Base-by-base conservation (phyloP, 768 basidiomycete genomes). In the Symmetrospora coprosmae region DNA sequence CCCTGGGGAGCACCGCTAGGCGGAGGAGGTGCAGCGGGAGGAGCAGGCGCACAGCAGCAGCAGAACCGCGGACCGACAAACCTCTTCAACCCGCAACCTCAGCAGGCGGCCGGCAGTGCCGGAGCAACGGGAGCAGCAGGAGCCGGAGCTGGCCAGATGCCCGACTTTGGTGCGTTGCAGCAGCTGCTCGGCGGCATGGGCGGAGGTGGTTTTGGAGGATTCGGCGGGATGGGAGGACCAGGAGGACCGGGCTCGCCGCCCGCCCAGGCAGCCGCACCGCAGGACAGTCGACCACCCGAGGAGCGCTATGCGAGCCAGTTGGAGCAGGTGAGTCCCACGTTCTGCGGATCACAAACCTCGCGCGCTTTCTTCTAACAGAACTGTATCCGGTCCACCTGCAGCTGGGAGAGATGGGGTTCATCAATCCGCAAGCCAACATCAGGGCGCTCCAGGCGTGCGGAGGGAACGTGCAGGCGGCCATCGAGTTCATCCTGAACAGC, bases 401-500 rank as follows among this genome's bases (percentile, higher is more conserved):
- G 83, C 72, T 97, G 69, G 84, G 87, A 70, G 86, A 85, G 62
- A 96, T 97, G 92, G 91, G 88, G 1, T 59, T 62, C 34, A 43
- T 33, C n/a, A 59, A 30, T 37, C 25, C 34, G 13, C 28, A n/a
- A 39, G 86, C 89, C 77, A 97, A 96, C 71, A 78, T 97, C 6
- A 78, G 90, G 3, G 90, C 92, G 4, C 75, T 97, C 40, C 78
- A 88, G 8, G 88, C 87, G 48, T 90, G 89, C 0, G 88, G 81
- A n/a, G 90, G 91, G 21, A 49, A 50, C 43, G 60, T 61, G 16
- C 48, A 94, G 70, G 78, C 81, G 21, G 90, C 90, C 45, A 85
- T 96, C 66, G 90, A 94, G 73, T 88, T 92, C 69, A 90, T 96
- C 65, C 77, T 96, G 4, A n/a, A n/a, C n/a, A n/a, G n/a, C n/a